A percentile compares a stretch with the other conserved stretches of the same genome.
Evolutionary conservation across 1,284 basidiomycete species (phyloP).

Genomic region (Sparassis latifolia): DNA sequence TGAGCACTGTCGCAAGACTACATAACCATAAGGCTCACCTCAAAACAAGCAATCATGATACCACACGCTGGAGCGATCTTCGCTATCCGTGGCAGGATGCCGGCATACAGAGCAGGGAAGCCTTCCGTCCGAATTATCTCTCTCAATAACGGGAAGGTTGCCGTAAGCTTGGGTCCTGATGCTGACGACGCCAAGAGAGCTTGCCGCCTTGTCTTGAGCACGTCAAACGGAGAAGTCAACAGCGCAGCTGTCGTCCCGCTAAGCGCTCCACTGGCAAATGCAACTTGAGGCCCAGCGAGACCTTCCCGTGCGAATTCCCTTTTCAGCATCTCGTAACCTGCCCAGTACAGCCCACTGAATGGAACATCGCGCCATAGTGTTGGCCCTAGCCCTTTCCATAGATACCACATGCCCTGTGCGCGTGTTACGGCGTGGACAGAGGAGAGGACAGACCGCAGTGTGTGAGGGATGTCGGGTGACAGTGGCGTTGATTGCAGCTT

Average conservation of each 20-base stretch:
- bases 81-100: conserved; percentile 81
- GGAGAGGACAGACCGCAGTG: conserved; percentile 60
- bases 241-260: conserved; percentile 83
- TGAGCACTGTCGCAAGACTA: background rate
- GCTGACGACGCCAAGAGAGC: conserved; percentile 46
- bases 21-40: conserved; percentile 43
- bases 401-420: conserved; percentile 57
- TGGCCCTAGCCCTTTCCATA: conserved; percentile 89
- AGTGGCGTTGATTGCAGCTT: conserved; percentile 85
- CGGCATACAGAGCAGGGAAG: conserved; percentile 72
- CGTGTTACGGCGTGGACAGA: conserved; percentile 59
- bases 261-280: conserved; percentile 79
- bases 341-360: conserved; percentile 93
- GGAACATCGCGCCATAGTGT: conserved; percentile 97
- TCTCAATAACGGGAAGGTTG: conserved; percentile 56
- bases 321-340: conserved; percentile 68
- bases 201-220: conserved; percentile 92
- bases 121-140: conserved; percentile 82
- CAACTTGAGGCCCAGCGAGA: conserved; percentile 59
- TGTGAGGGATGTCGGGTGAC: conserved; percentile 62
- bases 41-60: conserved; percentile 94
- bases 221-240: conserved; percentile 92
- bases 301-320: conserved; percentile 43
- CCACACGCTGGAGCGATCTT: conserved; percentile 99
- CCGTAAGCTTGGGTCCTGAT: background rate